A percentile compares a stretch with the other conserved stretches of the same genome.
Evolutionary conservation across 106 monocot genomes (phyloP).

Genomic region (Acanthochlamys bracteata): DNA sequence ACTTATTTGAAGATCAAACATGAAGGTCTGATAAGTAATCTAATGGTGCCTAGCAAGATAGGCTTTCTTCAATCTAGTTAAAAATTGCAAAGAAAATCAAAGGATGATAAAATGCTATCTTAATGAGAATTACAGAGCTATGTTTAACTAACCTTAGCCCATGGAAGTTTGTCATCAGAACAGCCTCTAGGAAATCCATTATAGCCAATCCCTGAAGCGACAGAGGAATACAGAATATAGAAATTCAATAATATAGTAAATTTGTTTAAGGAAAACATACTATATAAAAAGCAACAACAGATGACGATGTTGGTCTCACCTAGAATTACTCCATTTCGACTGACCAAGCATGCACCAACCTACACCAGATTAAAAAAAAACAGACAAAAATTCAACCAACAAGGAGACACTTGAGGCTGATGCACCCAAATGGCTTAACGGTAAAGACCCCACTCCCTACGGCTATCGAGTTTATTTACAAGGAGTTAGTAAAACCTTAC

Average conservation of each 20-base stretch:
- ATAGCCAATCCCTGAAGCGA: slow-evolving; percentile 75
- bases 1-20: no score
- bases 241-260: slow-evolving; percentile 4
- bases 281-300: not conserved
- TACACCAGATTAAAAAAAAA: slow-evolving; percentile 16
- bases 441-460: no score
- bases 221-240: not conserved
- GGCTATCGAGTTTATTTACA: no score
- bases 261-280: not conserved
- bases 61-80: no score
- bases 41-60: no score
- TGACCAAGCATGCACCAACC: slow-evolving; percentile 97
- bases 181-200: slow-evolving; percentile 99
- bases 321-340: slow-evolving; percentile 83
- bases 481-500: no score
- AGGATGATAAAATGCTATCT: no score
- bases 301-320: slow-evolving; percentile 53
- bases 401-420: no score
- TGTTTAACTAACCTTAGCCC: slow-evolving; percentile 69
- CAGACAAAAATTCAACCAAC: not conserved
- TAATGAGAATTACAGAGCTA: not conserved
- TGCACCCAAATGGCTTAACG: no score
- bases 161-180: slow-evolving; percentile 89
- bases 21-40: no score
- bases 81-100: no score